Evolutionary conservation across 441 rosid genomes (phyloP).

Genomic region (Raphanus hybrid): DNA sequence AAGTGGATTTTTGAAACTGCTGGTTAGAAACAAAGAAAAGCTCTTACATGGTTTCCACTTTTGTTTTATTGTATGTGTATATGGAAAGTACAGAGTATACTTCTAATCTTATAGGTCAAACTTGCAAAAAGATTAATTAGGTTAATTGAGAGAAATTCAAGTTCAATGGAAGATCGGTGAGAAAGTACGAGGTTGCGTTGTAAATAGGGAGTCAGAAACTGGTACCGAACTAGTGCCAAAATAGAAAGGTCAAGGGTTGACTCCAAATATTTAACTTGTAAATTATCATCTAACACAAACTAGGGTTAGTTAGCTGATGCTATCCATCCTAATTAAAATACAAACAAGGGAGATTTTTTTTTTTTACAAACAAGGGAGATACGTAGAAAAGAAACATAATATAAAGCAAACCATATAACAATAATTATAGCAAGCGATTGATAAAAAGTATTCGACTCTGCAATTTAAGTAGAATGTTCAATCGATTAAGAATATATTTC

Average conservation of each 20-base stretch:
- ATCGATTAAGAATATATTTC: background rate
- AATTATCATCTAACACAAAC: background rate
- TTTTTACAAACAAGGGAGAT: background rate
- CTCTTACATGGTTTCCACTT: conserved; percentile 4
- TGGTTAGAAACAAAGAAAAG: conserved; percentile 3
- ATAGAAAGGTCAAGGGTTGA: background rate
- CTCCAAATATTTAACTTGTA: background rate
- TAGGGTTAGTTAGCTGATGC: background rate
- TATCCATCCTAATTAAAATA: background rate
- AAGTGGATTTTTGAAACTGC: conserved; percentile 9
- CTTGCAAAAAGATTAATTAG: background rate
- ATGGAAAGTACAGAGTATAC: background rate
- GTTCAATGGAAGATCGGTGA: background rate
- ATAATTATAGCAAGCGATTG: background rate
- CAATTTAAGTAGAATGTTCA: background rate
- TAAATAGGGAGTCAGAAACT: background rate
- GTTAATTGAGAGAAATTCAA: background rate
- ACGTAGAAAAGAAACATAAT: background rate
- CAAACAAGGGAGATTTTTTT: too few relatives aligned
- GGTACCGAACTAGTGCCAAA: background rate
- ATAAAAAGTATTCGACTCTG: background rate
- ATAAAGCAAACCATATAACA: background rate
- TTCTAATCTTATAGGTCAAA: background rate
- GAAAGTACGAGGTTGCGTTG: conserved; percentile 9
- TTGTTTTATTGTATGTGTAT: background rate